phyloP scores from a whole-genome alignment of 805 yeast genomes.

The Starmerella sirachaensis region DNA sequence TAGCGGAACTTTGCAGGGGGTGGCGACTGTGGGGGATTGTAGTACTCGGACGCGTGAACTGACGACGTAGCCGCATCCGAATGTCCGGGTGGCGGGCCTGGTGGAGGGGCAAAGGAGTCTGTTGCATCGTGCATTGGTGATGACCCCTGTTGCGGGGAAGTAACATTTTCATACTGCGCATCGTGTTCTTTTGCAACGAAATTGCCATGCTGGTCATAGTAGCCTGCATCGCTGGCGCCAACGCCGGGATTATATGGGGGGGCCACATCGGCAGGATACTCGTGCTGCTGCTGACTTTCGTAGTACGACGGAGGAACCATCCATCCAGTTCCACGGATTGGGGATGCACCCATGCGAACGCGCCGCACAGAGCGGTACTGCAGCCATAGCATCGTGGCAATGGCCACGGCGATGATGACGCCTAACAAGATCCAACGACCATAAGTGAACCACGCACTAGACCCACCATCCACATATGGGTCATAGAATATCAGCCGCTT shows the following conservation, averaged over 20 bases:
- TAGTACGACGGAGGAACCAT: conserved; percentile 71
- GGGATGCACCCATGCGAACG: conserved; percentile 35
- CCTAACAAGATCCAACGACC: conserved; percentile 30
- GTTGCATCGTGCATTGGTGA: conserved; percentile 10
- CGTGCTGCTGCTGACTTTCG: conserved; percentile 45
- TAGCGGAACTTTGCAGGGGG: not conserved
- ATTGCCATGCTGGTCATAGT: conserved; percentile 52
- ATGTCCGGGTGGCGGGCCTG: conserved; percentile 16
- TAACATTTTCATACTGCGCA: no score
- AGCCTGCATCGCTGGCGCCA: conserved; percentile 51
- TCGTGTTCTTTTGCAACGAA: conserved; percentile 13
- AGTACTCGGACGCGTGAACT: conserved; percentile 10
- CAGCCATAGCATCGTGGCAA: conserved; percentile 17
- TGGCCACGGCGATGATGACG: conserved; percentile 21
- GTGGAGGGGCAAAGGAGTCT: conserved; percentile 11
- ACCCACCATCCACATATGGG: conserved; percentile 7
- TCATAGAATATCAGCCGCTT: no score
- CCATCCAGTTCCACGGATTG: conserved; percentile 71
- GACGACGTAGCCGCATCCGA: conserved; percentile 9
- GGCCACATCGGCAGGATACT: conserved; percentile 20
- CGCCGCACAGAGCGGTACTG: conserved; percentile 18
- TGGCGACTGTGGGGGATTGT: conserved; percentile 1
- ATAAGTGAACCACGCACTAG: conserved; percentile 24
- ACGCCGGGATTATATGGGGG: conserved; percentile 26
- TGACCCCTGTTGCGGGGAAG: no score